Conservation (phyloP, 495 filamentous ascomycete species). For the Penicillium bialowiezense region DNA sequence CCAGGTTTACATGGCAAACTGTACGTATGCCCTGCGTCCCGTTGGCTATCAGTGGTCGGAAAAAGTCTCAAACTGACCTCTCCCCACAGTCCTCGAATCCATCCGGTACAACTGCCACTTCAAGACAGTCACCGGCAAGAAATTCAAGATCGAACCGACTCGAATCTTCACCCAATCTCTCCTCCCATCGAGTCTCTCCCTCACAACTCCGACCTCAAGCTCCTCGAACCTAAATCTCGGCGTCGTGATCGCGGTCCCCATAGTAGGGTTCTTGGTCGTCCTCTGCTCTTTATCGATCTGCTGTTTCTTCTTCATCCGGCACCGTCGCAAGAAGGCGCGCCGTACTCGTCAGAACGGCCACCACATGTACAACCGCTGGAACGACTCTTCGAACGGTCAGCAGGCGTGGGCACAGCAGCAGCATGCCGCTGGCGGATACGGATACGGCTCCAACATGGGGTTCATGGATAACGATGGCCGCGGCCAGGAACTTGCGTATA, state of each 20-base stretch:
- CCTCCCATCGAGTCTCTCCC: constrained; percentile 36
- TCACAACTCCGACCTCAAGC: constrained; percentile 20
- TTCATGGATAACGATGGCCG: constrained; percentile 29
- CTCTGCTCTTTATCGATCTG: constrained; percentile 19
- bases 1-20: constrained; percentile 49
- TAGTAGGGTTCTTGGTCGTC: constrained; percentile 41
- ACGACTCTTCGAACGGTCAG: constrained; percentile 22
- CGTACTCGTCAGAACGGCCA: constrained; percentile 17
- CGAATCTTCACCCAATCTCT: constrained; percentile 42
- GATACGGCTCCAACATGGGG: constrained; percentile 20
- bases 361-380: constrained; percentile 30
- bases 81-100: constrained; percentile 44
- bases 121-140: constrained; percentile 24
- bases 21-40: constrained; percentile 30
- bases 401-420: constrained; percentile 18
- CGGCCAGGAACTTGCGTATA: constrained; percentile 12
- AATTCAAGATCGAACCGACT: constrained; percentile 43
- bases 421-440: constrained; percentile 3
- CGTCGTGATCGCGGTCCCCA: constrained; percentile 46
- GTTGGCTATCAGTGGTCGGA: constrained; percentile 1
- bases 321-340: constrained; percentile 31
- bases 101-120: constrained; percentile 50
- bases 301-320: constrained; percentile 41
- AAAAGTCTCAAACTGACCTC: neutral
- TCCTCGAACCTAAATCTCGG: constrained; percentile 32